Percentiles rank a stretch among this genome's conserved stretches.
Conservation (phyloP, 2,329 filamentous ascomycete genomes). For the Penicillium fuscoglaucum region DNA sequence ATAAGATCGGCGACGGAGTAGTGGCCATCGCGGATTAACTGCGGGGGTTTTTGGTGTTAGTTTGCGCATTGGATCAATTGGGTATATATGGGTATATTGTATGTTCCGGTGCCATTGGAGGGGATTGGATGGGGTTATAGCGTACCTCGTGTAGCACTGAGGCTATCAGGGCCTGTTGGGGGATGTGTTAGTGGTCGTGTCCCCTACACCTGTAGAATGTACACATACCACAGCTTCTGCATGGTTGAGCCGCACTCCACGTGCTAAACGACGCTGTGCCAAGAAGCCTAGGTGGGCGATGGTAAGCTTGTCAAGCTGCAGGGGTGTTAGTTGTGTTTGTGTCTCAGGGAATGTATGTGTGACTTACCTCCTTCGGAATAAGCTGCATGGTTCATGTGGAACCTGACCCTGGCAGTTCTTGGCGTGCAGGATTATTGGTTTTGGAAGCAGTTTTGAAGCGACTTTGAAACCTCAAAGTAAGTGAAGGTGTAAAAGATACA, state of each 20-base stretch:
- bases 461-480: background rate
- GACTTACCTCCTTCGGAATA: conserved; percentile 48
- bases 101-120: background rate
- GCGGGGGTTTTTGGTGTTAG: background rate
- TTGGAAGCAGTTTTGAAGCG: background rate
- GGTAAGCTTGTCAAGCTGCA: conserved; percentile 89
- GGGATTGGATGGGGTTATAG: conserved; percentile 1
- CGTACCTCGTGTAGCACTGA: conserved; percentile 81
- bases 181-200: conserved; percentile 5
- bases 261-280: conserved; percentile 81
- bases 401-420: conserved; percentile 21
- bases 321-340: conserved; percentile 7
- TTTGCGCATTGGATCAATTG: conserved; percentile 4
- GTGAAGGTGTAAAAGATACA: background rate
- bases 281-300: conserved; percentile 86
- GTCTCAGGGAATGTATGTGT: background rate
- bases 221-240: conserved; percentile 72
- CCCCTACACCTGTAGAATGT: background rate
- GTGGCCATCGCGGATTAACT: conserved; percentile 92
- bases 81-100: background rate
- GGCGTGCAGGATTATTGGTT: conserved; percentile 14
- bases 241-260: conserved; percentile 87
- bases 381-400: conserved; percentile 44
- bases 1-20: conserved; percentile 93
- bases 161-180: conserved; percentile 59